Base-by-base conservation (phyloP, 306 rosid species). In the Quercus gilva region DNA sequence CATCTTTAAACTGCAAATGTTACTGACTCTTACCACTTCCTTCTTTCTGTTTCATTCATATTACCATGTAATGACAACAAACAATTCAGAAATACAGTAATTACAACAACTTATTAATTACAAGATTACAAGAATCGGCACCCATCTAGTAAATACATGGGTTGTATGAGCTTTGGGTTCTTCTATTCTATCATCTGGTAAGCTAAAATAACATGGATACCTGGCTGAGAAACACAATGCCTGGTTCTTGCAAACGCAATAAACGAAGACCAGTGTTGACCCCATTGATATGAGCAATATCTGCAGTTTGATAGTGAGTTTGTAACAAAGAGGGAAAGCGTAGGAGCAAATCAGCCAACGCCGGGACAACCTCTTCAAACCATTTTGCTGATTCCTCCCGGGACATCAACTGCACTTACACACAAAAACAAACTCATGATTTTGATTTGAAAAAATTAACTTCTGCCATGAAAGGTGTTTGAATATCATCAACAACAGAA, bases 151-250 rank as follows among this genome's bases (percentile, higher is more conserved):
- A 59, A 20, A 28, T 0, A 59, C 31, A 59, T 59, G 29, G 29
- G 14, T 21, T 58, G 5, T 3, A 58, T 3, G 64, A 58, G 64
- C 14, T 58, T 21, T 58, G 29, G 28, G 14, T 1, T 59, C 65
- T 23, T 23, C 23, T 59, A 26, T 59, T 13, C 65, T 1, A 9
- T 59, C 29, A 21, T 59, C 65, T 59, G 29, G 64, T 15, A 82
- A 64, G 56, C 20, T 28, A 31, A 28, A 10, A 64, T 21, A 10
- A 76, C 19, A 77, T 59, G 29, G 58, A 79, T 78, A 94, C 99
- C 98, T 92, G 98, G 80, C 87, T 84, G 75, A 95, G 98, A 70
- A 91, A 79, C 59, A 95, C 92, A 2, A 79, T 78, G 56, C 99
- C 98, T 9, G 92, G 63, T 81, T 90, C 84, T 71, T 95, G 94